Evolutionary conservation across 139 green algal genomes (phyloP), one percentile per base, ranked within the genome.

Genomic region (Coelastrella sp.): DNA sequence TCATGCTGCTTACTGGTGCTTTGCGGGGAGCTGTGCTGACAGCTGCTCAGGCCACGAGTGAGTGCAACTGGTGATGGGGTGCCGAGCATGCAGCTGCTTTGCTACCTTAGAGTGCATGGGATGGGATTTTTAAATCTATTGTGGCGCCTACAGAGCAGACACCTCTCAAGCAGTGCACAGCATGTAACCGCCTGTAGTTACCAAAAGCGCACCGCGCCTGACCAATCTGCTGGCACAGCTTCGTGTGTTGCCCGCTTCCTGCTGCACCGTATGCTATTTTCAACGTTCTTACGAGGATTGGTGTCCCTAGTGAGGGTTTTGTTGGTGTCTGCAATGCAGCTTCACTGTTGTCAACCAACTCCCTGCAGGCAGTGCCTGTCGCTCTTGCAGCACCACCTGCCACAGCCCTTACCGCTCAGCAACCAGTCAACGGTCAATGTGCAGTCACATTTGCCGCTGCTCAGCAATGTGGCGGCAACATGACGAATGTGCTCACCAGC

Each of bases 391-490:
- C 78, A 75, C 38, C n/a, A 59, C 51, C 59, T 23, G 34, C 17
- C 30, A 25, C 63, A 62, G 25, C 6, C 21, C 53, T 21, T 23
- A 57, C 43, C 9, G 45, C 40, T 3, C 34, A 15, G 5, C 35
- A 35, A 5, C 23, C 21, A 64, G 5, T 34, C n/a, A 34, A 72
- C 25, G 69, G 51, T 19, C n/a, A 15, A 27, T 87, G 82, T 50
- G 27, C 64, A n/a, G 71, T 41, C 11, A 21, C 25, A 30, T 64
- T 87, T 40, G 67, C 53, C 38, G 40, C 27, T 19, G 53, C 40
- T 5, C 53, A 74, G 67, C 82, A 87, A 38, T 87, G 82, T 68
- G 82, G 82, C 41, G 82, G 82, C 57, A 87, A 87, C 71, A 34
- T 73, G 71, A 87, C 69, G 27, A 82, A 66, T 73, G 19, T 51